Base-by-base conservation (phyloP, 176 grass and related monocot species). In the Raddia guianensis region DNA sequence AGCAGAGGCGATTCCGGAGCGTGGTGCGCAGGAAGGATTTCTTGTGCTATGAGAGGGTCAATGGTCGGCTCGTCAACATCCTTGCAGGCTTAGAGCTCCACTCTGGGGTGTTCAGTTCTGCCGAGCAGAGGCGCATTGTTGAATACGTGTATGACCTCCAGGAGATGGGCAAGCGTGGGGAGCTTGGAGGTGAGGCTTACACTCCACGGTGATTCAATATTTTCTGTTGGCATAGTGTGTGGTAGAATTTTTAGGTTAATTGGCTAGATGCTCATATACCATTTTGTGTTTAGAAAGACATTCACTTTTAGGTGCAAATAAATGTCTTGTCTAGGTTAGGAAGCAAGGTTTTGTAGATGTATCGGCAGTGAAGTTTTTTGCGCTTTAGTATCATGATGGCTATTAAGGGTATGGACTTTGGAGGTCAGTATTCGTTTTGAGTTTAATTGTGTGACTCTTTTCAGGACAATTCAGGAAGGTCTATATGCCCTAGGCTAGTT, bases 1-100 rank as follows among this genome's bases (percentile, higher is more conserved):
- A 90, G 40, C 73, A 82, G 67, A 77, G 62, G 74, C 72, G 89
- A 34, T 76, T 84, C 81, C 35, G 43, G 49, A 87, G 60, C 45
- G 44, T 91, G 49, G 43, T 70, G 57, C 62, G 89, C 13, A 87
- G 12, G 56, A 87, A 87, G 19, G 84, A 91, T 56, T 91, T 61
- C 69, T 72, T 45, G 7, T 87, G 84, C 76, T 12, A 61, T 5
- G 85, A 91, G 89, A 84, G 81, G 54, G 58, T 91, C 49, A 10
- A 16, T 27, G 89, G 89, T 35, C 62, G 14, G 7, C n/a, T 77
- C 0, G 71, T 91, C 27, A 91, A 91, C 71, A 72, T 91, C 71
- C 81, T 87, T 3, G 71, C 57, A 18, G 89, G 89, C 16, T 70
- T 91, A 2, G 89, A 91, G 81, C 89, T 91, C 68, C 89, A 91